These are phyloP conservation scores for Botryotinia convoluta DNA, from an alignment of 2,329 filamentous ascomycete genomes.

Conservation along the genomic window DNA sequence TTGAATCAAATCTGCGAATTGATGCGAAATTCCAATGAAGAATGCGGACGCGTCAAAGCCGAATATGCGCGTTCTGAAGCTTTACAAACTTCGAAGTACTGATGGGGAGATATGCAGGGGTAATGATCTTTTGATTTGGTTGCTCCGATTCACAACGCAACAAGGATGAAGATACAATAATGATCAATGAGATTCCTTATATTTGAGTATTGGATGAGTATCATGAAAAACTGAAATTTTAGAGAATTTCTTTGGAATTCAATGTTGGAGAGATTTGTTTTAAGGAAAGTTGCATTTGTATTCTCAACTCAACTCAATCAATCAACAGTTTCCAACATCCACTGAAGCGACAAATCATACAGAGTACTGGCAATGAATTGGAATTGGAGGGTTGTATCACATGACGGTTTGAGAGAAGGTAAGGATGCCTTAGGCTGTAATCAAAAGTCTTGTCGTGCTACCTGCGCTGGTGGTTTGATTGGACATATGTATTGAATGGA, in stretches of 20 bases:
- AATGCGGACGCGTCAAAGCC: conserved; percentile 17
- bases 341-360: neutral
- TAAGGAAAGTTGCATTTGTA: neutral
- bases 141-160: neutral
- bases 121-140: conserved; percentile 10
- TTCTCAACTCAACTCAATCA: conserved; percentile 1
- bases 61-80: conserved; percentile 21
- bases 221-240: neutral
- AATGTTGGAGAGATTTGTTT: neutral
- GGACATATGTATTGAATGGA: neutral
- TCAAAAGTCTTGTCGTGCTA: neutral
- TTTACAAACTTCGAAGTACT: conserved; percentile 18
- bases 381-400: neutral
- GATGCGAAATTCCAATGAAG: conserved; percentile 19
- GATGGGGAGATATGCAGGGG: conserved; percentile 20
- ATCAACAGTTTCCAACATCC: neutral
- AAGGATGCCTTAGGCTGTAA: neutral
- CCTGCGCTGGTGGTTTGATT: neutral
- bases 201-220: neutral
- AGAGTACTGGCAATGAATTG: neutral
- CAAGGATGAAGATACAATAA: conserved; percentile 17
- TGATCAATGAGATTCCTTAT: neutral
- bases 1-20: conserved; percentile 7
- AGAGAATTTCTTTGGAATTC: neutral
- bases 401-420: neutral